Evolutionary conservation across 2,329 filamentous ascomycete species (phyloP).

Genomic region (Pseudocercospora cruenta): DNA sequence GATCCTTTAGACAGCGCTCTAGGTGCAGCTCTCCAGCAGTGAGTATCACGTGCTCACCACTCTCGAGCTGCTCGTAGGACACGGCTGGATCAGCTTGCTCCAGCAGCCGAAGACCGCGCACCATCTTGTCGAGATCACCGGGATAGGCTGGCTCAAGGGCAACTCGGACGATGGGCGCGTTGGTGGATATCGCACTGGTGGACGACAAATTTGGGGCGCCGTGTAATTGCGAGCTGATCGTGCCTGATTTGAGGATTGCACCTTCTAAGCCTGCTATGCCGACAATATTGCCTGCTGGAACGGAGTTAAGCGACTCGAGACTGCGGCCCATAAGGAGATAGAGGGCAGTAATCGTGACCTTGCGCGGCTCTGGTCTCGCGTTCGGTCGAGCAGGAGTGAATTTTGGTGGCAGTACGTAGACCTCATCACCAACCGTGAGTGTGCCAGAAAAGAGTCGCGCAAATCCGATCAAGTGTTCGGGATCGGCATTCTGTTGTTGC

Average conservation of each 20-base stretch:
- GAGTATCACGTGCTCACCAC: conserved; percentile 90
- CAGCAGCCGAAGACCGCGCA: conserved; percentile 79
- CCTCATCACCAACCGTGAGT: conserved; percentile 81
- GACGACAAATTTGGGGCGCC: conserved; percentile 90
- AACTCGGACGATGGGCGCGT: conserved; percentile 83
- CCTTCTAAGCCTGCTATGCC: conserved; percentile 91
- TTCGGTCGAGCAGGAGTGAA: conserved; percentile 82
- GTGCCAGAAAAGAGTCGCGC: conserved; percentile 91
- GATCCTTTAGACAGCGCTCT: conserved; percentile 89
- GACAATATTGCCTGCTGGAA: conserved; percentile 93
- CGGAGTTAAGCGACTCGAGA: conserved; percentile 77
- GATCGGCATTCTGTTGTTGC: conserved; percentile 62
- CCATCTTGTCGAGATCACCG: conserved; percentile 91
- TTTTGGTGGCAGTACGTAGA: conserved; percentile 92
- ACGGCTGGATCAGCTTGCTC: conserved; percentile 96
- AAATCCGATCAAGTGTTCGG: conserved; percentile 91
- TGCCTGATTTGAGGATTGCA: conserved; percentile 93
- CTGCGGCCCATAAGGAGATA: conserved; percentile 96
- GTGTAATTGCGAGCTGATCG: conserved; percentile 82
- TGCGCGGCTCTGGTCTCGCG: conserved; percentile 72
- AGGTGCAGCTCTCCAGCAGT: conserved; percentile 94
- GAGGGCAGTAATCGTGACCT: conserved; percentile 81
- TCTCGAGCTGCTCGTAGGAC: conserved; percentile 89
- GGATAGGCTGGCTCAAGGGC: conserved; percentile 93
- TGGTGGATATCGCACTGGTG: conserved; percentile 73